Evolutionary conservation across 345 rosid species (phyloP), one percentile per base, ranked within the genome.

Genomic region (Eucalyptus decipiens): DNA sequence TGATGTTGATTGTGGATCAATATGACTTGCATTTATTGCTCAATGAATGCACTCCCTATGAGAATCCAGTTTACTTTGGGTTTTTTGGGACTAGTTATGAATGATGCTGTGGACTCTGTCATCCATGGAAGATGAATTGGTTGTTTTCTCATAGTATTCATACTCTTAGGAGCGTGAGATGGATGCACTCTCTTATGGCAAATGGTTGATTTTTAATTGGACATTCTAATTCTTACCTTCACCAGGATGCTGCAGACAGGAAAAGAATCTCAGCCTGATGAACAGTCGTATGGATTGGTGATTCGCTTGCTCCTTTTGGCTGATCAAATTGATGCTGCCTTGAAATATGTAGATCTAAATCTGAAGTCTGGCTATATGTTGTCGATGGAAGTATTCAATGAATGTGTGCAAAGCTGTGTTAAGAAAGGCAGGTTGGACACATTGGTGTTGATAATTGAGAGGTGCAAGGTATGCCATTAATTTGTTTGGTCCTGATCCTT

Each of bases 201-300:
- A 26, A 13, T 32, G 67, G 48, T 48, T 45, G 16, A 86, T 62
- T 45, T 47, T 86, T 88, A 34, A 69, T 54, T 67, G 80, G 81
- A 12, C 43, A 13, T 30, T 56, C 89, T 51, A 80, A 60, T 76
- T 47, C 90, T 90, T 67, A 21, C 87, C 90, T 42, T 87, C 86
- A 34, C 91, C 96, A 97, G 99, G 98, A 98, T 98, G 99, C 95
- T 96, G 92, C 90, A 91, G 89, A 85, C 93, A 37, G 96, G 96
- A 88, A 93, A 92, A 47, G 98, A 95, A 88, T 95, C 99, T 76
- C 94, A 76, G 91, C 99, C 99, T 69, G 97, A 98, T 88, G 98
- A 96, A 88, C 99, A 95, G 89, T 93, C 99, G 2, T 98, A 93
- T 90, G 96, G 94, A 83, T 88, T 98, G 93, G 96, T 98, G 88